Conservation (phyloP, 441 rosid genomes). For the Erodium trifolium region DNA sequence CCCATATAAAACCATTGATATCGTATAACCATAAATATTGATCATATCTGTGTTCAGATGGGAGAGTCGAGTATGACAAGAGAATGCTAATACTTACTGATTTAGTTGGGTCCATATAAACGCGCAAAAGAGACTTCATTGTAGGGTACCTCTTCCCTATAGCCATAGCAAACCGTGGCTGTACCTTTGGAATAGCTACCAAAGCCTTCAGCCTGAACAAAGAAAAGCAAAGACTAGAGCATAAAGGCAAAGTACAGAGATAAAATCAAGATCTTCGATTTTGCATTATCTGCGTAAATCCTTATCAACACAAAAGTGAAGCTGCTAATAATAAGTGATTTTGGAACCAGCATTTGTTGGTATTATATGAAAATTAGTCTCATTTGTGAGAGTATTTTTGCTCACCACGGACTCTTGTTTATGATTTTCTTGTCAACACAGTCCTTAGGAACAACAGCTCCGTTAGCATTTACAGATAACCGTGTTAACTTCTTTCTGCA, state of each 20-base stretch:
- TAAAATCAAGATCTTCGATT: neutral
- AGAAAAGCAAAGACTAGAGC: conserved; percentile 13
- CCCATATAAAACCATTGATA: neutral
- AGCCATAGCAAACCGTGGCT: conserved; percentile 81
- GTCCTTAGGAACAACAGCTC: conserved; percentile 64
- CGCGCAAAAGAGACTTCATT: conserved; percentile 80
- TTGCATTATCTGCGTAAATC: too few species aligned
- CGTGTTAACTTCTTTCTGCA: conserved; percentile 76
- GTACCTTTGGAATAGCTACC: conserved; percentile 91
- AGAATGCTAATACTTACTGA: conserved; percentile 42
- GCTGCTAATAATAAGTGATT: neutral
- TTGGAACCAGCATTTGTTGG: neutral
- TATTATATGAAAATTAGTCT: neutral
- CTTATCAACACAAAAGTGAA: neutral
- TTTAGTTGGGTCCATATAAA: conserved; percentile 74
- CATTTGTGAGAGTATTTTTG: neutral
- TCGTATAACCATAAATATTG: neutral
- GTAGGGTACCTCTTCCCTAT: conserved; percentile 88
- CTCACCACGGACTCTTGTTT: conserved; percentile 73
- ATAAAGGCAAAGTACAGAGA: neutral
- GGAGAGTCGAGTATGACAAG: neutral
- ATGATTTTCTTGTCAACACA: conserved; percentile 50
- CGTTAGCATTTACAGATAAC: conserved; percentile 77
- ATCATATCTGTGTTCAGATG: neutral
- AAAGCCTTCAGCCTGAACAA: conserved; percentile 74